Evolutionary conservation across 1,284 basidiomycete species (phyloP).

Genomic region (Naganishia albida): DNA sequence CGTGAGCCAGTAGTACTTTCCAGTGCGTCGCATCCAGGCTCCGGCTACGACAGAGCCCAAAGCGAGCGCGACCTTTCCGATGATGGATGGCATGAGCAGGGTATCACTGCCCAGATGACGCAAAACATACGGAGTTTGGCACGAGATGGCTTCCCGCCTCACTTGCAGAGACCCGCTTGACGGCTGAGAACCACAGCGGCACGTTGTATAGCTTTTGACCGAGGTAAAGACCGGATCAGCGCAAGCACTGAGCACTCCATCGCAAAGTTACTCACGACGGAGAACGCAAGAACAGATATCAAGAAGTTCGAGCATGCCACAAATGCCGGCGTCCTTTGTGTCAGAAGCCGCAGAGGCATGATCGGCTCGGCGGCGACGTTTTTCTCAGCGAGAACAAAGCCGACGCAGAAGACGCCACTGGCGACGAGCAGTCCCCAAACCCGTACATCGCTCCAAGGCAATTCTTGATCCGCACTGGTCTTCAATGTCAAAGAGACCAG

Average conservation of each 20-base stretch:
- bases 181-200: constrained; percentile 85
- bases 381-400: constrained; percentile 74
- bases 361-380: constrained; percentile 74
- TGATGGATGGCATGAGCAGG: background rate
- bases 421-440: constrained; percentile 66
- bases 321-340: constrained; percentile 65
- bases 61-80: constrained; percentile 69
- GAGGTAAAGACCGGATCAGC: background rate
- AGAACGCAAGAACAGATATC: constrained; percentile 67
- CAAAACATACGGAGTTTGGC: constrained; percentile 72
- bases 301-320: constrained; percentile 76
- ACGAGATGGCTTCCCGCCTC: constrained; percentile 78
- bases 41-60: constrained; percentile 80
- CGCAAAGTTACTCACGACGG: constrained; percentile 63
- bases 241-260: background rate
- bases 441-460: constrained; percentile 66
- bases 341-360: constrained; percentile 75
- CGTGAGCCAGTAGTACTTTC: constrained; percentile 69
- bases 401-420: constrained; percentile 60
- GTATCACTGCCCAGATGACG: background rate
- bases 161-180: constrained; percentile 69
- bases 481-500: constrained; percentile 74
- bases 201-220: constrained; percentile 74
- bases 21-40: constrained; percentile 79
- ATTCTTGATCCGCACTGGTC: constrained; percentile 59